Base-by-base conservation (phyloP, 2,329 filamentous ascomycete species). In the Dothidotthia symphoricarpi region DNA sequence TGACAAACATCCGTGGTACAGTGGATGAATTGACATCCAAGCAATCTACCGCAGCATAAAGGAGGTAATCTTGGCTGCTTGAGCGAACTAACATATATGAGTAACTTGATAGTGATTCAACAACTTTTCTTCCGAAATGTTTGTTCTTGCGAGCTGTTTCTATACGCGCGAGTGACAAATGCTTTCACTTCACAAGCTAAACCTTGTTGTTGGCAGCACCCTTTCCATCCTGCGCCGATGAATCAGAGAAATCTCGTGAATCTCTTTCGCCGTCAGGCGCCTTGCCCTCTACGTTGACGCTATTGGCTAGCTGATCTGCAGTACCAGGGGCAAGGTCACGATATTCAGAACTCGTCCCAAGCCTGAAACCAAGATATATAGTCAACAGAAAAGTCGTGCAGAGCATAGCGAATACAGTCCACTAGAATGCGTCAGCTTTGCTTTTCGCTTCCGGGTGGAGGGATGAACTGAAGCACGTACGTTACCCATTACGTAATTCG, bases 401-500 rank as follows among this genome's bases (percentile, higher is more conserved):
- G 6, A 54, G 36, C 51, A 54, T 54, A 2, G 28, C 43, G 24
- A 54, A 54, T 3, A 54, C 51, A 4, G 48, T 54, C 51, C 51
- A 54, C 45, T 48, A n/a, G 19, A 2, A 24, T 11, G 11, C 17
- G 19, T 43, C 28, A 36, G 36, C n/a, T 28, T 11, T 29, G 7
- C 13, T 7, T 24, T 29, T 9, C 16, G 30, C 28, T 1, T 16
- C 3, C 4, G 25, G 10, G 16, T 24, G 3, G 9, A 15, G 16
- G 15, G n/a, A 13, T 11, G 16, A 7, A 26, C 15, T 15, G 28
- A 16, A 22, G 11, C 12, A 42, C 41, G 35, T 35, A 45, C 45
- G 29, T 54, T 54, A 16, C 51, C 51, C 48, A 51, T 50, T 1
- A 48, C 45, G 26, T 54, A 51, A 24, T 51, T 54, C 11, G 51